Percentiles rank a stretch among this genome's conserved stretches.
phyloP scores from a whole-genome alignment of 305 asterid genomes.

The Solanum chacoense region DNA sequence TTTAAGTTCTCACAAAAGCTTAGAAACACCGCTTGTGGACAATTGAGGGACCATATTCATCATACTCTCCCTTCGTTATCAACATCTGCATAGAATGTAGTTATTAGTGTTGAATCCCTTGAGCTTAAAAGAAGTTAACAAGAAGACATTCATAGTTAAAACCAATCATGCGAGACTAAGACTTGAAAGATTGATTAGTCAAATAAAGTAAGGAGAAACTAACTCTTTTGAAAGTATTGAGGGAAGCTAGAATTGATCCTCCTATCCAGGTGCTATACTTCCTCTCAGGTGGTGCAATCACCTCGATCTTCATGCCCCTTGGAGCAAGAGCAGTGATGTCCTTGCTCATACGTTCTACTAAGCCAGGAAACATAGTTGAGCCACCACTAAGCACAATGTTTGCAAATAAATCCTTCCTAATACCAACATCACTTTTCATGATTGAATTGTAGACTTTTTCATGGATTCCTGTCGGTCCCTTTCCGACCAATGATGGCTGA shows the following conservation, averaged over 20 bases:
- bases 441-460: too few relatives aligned
- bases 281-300: slow-evolving; percentile 19
- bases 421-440: too few relatives aligned
- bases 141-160: neutral
- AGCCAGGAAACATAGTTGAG: slow-evolving; percentile 23
- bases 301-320: slow-evolving; percentile 19
- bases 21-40: slow-evolving; percentile 20
- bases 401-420: neutral
- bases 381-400: slow-evolving; percentile 23
- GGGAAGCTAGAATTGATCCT: slow-evolving; percentile 20
- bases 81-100: too few relatives aligned
- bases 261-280: slow-evolving; percentile 22
- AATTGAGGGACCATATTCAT: slow-evolving; percentile 18
- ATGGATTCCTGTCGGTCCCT: too few relatives aligned
- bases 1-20: neutral
- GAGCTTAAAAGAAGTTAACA: neutral
- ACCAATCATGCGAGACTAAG: neutral
- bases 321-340: slow-evolving; percentile 20
- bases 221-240: slow-evolving; percentile 18
- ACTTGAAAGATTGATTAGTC: neutral
- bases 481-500: too few relatives aligned
- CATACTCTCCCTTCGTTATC: too few relatives aligned
- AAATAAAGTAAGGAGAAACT: neutral
- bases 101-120: too few relatives aligned
- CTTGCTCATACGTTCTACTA: slow-evolving; percentile 19